Evolutionary conservation across 805 yeast species (phyloP).

Genomic region (Saturnispora saitoi): DNA sequence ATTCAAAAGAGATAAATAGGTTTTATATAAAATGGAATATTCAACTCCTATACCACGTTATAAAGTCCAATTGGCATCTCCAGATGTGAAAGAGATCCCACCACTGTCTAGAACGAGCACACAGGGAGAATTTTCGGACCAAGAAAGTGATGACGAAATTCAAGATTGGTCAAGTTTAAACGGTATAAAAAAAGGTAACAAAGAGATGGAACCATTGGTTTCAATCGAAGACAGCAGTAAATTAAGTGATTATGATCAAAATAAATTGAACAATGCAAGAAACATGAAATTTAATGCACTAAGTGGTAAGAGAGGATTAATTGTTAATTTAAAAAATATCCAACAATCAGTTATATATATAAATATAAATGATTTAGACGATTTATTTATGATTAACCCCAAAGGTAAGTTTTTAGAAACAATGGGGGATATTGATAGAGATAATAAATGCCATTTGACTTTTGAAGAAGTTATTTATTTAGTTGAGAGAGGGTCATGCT

Average conservation of each 20-base stretch:
- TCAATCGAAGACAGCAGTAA: slow-evolving; percentile 8
- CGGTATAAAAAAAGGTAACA: slow-evolving; percentile 63
- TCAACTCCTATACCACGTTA: not conserved
- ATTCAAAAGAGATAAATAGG: not conserved
- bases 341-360: slow-evolving; percentile 24
- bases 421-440: slow-evolving; percentile 52
- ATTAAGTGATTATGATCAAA: slow-evolving; percentile 23
- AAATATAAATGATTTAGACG: slow-evolving; percentile 7
- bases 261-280: slow-evolving; percentile 42
- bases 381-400: slow-evolving; percentile 35
- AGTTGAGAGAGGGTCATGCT: slow-evolving; percentile 66
- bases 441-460: slow-evolving; percentile 39
- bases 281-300: slow-evolving; percentile 69
- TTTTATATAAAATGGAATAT: not conserved
- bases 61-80: not conserved
- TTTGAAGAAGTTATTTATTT: slow-evolving; percentile 70
- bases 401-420: slow-evolving; percentile 68
- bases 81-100: not conserved
- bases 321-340: slow-evolving; percentile 15
- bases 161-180: slow-evolving; percentile 46
- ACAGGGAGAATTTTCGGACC: slow-evolving; percentile 20
- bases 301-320: slow-evolving; percentile 38
- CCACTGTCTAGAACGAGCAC: not conserved
- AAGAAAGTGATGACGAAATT: slow-evolving; percentile 28
- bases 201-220: slow-evolving; percentile 63